phyloP scores from a whole-genome alignment of 1,284 basidiomycete genomes.

The Wolfiporia cocos region DNA sequence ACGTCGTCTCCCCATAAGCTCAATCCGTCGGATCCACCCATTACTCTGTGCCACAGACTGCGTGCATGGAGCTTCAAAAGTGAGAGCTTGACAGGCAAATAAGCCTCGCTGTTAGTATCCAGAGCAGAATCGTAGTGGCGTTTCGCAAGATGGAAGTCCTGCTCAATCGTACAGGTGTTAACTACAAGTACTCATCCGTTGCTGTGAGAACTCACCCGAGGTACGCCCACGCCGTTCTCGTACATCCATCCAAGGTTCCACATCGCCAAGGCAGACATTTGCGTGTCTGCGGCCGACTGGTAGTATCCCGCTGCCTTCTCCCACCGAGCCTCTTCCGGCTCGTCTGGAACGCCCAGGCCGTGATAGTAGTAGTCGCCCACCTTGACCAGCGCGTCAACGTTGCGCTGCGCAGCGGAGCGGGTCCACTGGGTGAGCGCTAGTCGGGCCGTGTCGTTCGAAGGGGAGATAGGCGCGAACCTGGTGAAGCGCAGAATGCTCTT shows the following conservation, averaged over 20 bases:
- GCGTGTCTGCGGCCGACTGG: conserved; percentile 88
- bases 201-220: conserved; percentile 46
- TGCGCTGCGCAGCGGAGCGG: conserved; percentile 88
- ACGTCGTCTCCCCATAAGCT: conserved; percentile 56
- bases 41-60: conserved; percentile 79
- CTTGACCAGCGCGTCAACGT: conserved; percentile 94
- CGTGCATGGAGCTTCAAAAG: conserved; percentile 79
- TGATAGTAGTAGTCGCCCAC: conserved; percentile 96
- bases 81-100: conserved; percentile 81
- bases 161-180: not conserved
- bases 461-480: conserved; percentile 58
- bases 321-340: conserved; percentile 54
- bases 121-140: conserved; percentile 90
- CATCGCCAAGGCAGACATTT: conserved; percentile 89
- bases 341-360: conserved; percentile 69
- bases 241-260: conserved; percentile 99
- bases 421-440: conserved; percentile 91
- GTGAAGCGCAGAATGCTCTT: conserved; percentile 67
- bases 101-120: conserved; percentile 85
- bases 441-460: conserved; percentile 74
- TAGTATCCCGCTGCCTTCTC: conserved; percentile 93
- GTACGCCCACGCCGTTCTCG: conserved; percentile 90
- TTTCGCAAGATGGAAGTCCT: conserved; percentile 97
- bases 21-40: conserved; percentile 61
- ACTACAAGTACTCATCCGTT: not conserved